These are phyloP conservation scores for Beta vulgaris DNA, from an alignment of 148 eudicot species.

Conservation along the genomic window DNA sequence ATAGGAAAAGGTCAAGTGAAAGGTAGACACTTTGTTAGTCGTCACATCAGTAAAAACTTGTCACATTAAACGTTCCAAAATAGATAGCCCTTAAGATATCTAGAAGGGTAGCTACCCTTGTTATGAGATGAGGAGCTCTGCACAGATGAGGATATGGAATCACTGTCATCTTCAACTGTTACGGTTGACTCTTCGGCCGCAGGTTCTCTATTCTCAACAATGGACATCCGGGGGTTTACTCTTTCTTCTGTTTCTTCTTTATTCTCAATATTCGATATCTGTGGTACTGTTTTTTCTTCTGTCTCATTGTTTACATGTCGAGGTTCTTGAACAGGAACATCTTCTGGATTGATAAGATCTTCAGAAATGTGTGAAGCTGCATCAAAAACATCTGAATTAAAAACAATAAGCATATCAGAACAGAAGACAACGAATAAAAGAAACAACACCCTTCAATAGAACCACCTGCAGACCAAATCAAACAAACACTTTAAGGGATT, in stretches of 20 bases:
- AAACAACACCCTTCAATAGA: background rate
- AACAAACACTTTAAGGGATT: background rate
- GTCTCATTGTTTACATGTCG: conserved; percentile 24
- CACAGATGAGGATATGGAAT: conserved; percentile 10
- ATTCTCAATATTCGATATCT: background rate
- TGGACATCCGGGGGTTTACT: background rate
- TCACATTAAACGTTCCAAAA: background rate
- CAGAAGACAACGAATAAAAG: conserved; percentile 10
- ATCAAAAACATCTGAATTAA: conserved; percentile 26
- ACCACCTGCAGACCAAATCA: background rate
- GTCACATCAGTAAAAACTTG: background rate
- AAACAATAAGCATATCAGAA: conserved; percentile 13
- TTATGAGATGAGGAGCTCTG: conserved; percentile 24
- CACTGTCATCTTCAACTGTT: conserved; percentile 25
- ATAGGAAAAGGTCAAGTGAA: background rate
- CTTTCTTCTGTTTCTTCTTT: conserved; percentile 31
- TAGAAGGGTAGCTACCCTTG: conserved; percentile 30
- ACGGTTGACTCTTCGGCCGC: conserved; percentile 21
- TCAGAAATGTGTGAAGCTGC: conserved; percentile 24
- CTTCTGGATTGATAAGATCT: conserved; percentile 26
- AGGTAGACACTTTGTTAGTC: background rate
- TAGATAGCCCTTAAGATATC: background rate
- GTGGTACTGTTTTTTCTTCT: conserved; percentile 24
- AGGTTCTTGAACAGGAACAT: conserved; percentile 20
- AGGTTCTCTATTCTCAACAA: conserved; percentile 19